Evolutionary conservation across 2,329 filamentous ascomycete species (phyloP).

Genomic region (Zasmidium angulare): DNA sequence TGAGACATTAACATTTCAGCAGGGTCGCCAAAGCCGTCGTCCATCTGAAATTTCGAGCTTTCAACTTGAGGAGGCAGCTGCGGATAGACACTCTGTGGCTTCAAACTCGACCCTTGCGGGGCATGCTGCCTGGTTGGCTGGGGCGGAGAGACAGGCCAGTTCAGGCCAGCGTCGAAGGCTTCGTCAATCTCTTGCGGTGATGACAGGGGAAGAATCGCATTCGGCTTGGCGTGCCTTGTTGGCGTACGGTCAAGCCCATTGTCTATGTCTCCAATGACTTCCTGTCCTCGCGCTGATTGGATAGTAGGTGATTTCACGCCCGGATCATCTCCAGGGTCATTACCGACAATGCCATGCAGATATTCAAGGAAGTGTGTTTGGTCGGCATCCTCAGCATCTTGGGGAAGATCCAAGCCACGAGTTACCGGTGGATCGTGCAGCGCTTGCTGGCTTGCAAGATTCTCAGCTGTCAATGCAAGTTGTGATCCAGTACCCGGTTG

Average conservation of each 20-base stretch:
- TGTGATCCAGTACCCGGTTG: neutral
- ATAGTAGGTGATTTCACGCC: too few relatives aligned
- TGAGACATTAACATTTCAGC: slow-evolving; percentile 4
- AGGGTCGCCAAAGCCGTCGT: neutral
- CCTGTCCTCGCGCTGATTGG: neutral
- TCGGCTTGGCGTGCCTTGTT: neutral
- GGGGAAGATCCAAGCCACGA: slow-evolving; percentile 30
- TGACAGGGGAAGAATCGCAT: slow-evolving; percentile 2
- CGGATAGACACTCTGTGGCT: slow-evolving; percentile 3
- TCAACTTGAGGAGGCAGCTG: neutral
- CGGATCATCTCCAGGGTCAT: neutral
- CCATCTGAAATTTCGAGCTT: neutral
- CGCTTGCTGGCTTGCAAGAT: slow-evolving; percentile 35
- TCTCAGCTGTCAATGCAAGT: slow-evolving; percentile 32
- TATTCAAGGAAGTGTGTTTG: slow-evolving; percentile 27
- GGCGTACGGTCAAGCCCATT: neutral
- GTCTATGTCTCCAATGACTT: neutral
- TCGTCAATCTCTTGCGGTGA: slow-evolving; percentile 15
- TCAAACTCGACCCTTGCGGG: neutral
- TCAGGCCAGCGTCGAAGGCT: slow-evolving; percentile 7
- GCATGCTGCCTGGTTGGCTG: neutral
- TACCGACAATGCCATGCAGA: slow-evolving; percentile 8
- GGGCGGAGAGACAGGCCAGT: slow-evolving; percentile 19
- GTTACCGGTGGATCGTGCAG: slow-evolving; percentile 18
- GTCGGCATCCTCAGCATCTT: slow-evolving; percentile 33